A percentile compares a stretch with the other conserved stretches of the same genome.
These are phyloP conservation scores for Yamadazyma spencermartinsiae DNA, from an alignment of 1,139 yeast genomes.

Conservation along the genomic window DNA sequence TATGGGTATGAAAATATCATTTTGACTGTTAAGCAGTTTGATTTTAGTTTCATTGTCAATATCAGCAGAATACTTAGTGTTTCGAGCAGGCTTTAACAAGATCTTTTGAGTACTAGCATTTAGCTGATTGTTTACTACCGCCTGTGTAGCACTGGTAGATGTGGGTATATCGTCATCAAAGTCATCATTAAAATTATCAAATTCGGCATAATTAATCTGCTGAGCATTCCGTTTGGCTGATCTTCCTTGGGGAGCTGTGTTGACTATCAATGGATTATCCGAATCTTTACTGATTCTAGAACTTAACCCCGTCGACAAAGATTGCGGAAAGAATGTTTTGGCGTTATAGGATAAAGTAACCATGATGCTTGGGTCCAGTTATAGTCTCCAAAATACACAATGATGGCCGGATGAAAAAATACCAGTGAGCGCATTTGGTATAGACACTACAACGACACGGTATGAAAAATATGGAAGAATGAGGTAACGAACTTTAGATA, in stretches of 20 bases:
- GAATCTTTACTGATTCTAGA: constrained; percentile 66
- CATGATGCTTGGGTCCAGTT: not conserved
- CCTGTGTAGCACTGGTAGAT: constrained; percentile 21
- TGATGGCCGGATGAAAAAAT: not conserved
- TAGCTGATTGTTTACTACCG: constrained; percentile 22
- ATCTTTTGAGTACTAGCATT: constrained; percentile 33
- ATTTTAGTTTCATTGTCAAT: constrained; percentile 27
- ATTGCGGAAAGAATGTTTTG: constrained; percentile 61
- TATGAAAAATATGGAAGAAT: no score
- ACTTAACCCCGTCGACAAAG: constrained; percentile 66
- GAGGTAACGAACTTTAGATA: no score
- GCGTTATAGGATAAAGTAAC: constrained; percentile 7
- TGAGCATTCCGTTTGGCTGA: constrained; percentile 74
- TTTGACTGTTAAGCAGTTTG: constrained; percentile 28
- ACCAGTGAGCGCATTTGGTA: not conserved
- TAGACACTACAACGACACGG: not conserved
- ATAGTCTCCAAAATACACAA: not conserved
- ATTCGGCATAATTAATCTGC: constrained; percentile 81
- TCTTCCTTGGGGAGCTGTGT: constrained; percentile 72
- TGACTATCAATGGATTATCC: constrained; percentile 58
- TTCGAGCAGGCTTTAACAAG: constrained; percentile 34
- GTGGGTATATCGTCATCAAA: constrained; percentile 54
- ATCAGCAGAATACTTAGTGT: constrained; percentile 28
- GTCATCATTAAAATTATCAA: constrained; percentile 61
- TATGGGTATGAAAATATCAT: constrained; percentile 70